Evolutionary conservation across 495 filamentous ascomycete genomes (phyloP).

Genomic region (Podospora appendiculata): DNA sequence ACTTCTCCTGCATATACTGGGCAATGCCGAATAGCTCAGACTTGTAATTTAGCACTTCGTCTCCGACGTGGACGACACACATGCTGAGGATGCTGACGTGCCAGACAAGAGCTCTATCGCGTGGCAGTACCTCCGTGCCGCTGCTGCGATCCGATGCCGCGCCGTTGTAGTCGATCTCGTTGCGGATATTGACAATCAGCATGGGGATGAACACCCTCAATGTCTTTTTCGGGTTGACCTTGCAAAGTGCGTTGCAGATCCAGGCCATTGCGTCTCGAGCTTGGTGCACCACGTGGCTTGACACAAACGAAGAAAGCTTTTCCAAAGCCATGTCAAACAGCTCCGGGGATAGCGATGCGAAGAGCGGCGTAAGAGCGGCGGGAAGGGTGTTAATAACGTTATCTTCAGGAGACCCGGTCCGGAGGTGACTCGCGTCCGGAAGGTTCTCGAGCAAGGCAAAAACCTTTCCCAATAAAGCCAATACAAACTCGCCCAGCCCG

Average conservation of each 20-base stretch:
- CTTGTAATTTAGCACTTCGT: constrained; percentile 79
- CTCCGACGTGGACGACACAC: constrained; percentile 94
- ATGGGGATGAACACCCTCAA: constrained; percentile 85
- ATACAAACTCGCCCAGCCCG: constrained; percentile 83
- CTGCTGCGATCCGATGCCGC: constrained; percentile 91
- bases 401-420: constrained; percentile 89
- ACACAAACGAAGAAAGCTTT: constrained; percentile 89
- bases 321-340: constrained; percentile 86
- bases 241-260: constrained; percentile 92
- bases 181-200: constrained; percentile 82
- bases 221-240: constrained; percentile 86
- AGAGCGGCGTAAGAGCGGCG: constrained; percentile 81
- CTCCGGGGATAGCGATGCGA: constrained; percentile 86
- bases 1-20: constrained; percentile 90
- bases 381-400: constrained; percentile 95
- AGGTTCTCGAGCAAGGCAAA: constrained; percentile 95
- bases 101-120: constrained; percentile 92
- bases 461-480: constrained; percentile 83
- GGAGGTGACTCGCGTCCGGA: constrained; percentile 77
- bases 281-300: constrained; percentile 93
- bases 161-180: constrained; percentile 96
- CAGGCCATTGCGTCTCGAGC: constrained; percentile 98
- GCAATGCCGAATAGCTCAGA: constrained; percentile 86
- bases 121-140: constrained; percentile 84
- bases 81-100: constrained; percentile 96